Percentiles rank a stretch among this genome's conserved stretches.
These are phyloP conservation scores for Conoideocrella luteorostrata DNA, from an alignment of 2,329 filamentous ascomycete species.

Conservation along the genomic window DNA sequence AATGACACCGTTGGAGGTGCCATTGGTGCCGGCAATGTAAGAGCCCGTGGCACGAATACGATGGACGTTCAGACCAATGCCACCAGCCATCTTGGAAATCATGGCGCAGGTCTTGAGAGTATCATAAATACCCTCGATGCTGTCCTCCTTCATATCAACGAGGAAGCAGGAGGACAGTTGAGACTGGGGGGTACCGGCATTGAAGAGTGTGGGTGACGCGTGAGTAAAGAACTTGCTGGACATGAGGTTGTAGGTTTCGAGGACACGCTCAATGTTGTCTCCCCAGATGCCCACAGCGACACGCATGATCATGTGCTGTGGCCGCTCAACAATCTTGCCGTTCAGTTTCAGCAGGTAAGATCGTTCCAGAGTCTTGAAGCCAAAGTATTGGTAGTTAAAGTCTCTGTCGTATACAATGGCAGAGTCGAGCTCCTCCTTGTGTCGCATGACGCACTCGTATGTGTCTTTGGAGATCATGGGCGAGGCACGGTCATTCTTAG, in stretches of 20 bases:
- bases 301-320: constrained; percentile 99
- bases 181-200: constrained; percentile 88
- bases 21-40: constrained; percentile 97
- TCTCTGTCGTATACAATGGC: constrained; percentile 98
- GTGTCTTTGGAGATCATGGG: constrained; percentile 94
- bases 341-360: constrained; percentile 95
- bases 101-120: constrained; percentile 98
- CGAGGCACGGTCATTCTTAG: constrained; percentile 73
- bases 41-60: constrained; percentile 95
- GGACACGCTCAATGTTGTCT: constrained; percentile 85
- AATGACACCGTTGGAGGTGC: constrained; percentile 93
- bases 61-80: constrained; percentile 94
- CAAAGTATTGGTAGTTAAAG: constrained; percentile 99
- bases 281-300: constrained; percentile 96
- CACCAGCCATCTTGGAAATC: constrained; percentile 99
- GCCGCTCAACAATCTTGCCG: constrained; percentile 92
- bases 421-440: constrained; percentile 95
- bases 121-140: constrained; percentile 98
- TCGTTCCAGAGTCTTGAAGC: constrained; percentile 97
- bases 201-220: constrained; percentile 96
- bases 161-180: constrained; percentile 98
- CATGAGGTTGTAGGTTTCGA: constrained; percentile 99
- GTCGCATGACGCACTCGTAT: constrained; percentile 89
- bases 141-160: constrained; percentile 99
- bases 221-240: constrained; percentile 98